phyloP scores from a whole-genome alignment of 371 early-diverging fungal genomes.

The Mortierella sp. region DNA sequence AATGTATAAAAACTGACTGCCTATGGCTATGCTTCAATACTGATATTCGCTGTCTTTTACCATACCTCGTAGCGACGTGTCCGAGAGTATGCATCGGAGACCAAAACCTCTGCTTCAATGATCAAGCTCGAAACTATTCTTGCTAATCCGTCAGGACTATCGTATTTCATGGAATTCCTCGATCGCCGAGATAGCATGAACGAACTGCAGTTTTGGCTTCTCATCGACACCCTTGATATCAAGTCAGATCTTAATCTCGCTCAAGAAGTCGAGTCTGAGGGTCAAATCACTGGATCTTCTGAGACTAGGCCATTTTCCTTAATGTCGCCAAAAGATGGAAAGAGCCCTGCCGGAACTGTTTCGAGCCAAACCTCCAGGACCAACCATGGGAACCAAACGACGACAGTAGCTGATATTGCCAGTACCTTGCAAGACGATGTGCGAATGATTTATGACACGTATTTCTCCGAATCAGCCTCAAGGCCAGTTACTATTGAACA shows the following conservation, averaged over 20 bases:
- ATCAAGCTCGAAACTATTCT: constrained; percentile 41
- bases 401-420: constrained; percentile 6
- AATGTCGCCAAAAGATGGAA: constrained; percentile 4
- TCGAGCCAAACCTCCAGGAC: no score
- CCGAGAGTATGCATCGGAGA: constrained; percentile 25
- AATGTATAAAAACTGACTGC: neutral
- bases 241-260: constrained; percentile 1
- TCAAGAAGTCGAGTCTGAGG: neutral
- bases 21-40: neutral
- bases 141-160: constrained; percentile 71
- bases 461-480: constrained; percentile 66
- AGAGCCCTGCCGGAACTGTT: neutral
- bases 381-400: no score
- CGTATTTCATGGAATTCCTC: constrained; percentile 88
- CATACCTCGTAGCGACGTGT: constrained; percentile 18
- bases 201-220: constrained; percentile 81
- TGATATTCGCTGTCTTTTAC: neutral
- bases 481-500: constrained; percentile 58
- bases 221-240: constrained; percentile 74
- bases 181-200: constrained; percentile 74
- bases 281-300: constrained; percentile 4
- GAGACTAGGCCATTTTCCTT: constrained; percentile 23
- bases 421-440: constrained; percentile 67
- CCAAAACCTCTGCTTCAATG: constrained; percentile 20
- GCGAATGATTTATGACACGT: constrained; percentile 74